Evolutionary conservation across 176 grass and related monocot species (phyloP).

Genomic region (Otatea glauca): DNA sequence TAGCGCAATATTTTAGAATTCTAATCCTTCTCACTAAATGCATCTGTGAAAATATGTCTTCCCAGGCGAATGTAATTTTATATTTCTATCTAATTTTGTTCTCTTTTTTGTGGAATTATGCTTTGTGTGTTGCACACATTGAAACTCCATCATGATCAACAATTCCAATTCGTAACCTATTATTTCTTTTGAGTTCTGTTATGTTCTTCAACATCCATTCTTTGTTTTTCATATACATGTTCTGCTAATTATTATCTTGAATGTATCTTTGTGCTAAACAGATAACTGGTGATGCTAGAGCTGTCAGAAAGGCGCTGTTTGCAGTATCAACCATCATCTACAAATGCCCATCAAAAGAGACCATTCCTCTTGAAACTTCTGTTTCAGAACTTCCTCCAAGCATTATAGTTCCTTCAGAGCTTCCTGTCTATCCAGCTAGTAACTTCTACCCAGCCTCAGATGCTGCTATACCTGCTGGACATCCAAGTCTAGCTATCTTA

Average conservation of each 20-base stretch:
- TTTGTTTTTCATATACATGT: not conserved
- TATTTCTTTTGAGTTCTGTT: slow-evolving; percentile 29
- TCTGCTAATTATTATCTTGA: slow-evolving; percentile 33
- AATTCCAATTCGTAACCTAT: not conserved
- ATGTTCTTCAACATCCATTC: slow-evolving; percentile 26
- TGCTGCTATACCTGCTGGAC: slow-evolving; percentile 53
- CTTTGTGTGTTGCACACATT: not conserved
- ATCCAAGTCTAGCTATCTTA: slow-evolving; percentile 58
- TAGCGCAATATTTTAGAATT: slow-evolving; percentile 18
- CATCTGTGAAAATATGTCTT: not conserved
- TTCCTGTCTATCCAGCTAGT: slow-evolving; percentile 75
- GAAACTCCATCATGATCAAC: slow-evolving; percentile 21
- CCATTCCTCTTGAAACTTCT: slow-evolving; percentile 80
- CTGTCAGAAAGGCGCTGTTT: slow-evolving; percentile 79
- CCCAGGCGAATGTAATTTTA: not conserved
- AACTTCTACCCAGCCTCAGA: slow-evolving; percentile 62
- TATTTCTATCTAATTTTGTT: slow-evolving; percentile 17
- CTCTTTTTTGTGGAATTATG: slow-evolving; percentile 2
- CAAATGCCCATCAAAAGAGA: slow-evolving; percentile 84
- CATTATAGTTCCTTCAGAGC: slow-evolving; percentile 87
- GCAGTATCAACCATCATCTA: slow-evolving; percentile 86
- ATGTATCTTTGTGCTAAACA: slow-evolving; percentile 47
- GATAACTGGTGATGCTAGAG: slow-evolving; percentile 80
- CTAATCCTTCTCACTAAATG: slow-evolving; percentile 1
- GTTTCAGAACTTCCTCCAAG: slow-evolving; percentile 63